phyloP scores from a whole-genome alignment of 1,139 yeast species.

The Blastobotrys malaysiensis region DNA sequence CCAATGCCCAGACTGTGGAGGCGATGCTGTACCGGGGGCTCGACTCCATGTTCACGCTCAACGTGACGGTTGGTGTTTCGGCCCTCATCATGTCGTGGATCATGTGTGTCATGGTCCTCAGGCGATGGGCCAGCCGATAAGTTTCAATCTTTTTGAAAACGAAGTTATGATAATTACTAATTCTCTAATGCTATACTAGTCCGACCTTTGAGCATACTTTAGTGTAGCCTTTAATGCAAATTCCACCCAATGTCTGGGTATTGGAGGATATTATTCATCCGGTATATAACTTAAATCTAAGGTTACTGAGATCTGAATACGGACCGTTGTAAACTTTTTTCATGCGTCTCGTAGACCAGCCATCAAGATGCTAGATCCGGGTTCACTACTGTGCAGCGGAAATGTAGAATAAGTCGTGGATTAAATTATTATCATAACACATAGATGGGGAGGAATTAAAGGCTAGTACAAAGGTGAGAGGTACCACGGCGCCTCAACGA shows the following conservation, averaged over 20 bases:
- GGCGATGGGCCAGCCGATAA: constrained; percentile 18
- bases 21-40: constrained; percentile 82
- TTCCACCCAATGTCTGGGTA: too few species aligned
- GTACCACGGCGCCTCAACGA: not conserved
- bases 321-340: too few species aligned
- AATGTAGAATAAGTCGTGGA: not conserved
- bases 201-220: not conserved
- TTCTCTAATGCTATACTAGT: not conserved
- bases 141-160: not conserved
- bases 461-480: not conserved
- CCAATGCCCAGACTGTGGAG: constrained; percentile 76
- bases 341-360: too few species aligned
- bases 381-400: not conserved
- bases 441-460: not conserved
- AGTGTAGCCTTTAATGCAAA: not conserved
- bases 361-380: too few species aligned
- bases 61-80: constrained; percentile 72
- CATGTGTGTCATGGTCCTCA: constrained; percentile 64
- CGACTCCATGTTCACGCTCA: constrained; percentile 86
- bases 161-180: not conserved
- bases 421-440: not conserved
- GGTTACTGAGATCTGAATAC: too few species aligned
- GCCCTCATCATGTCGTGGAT: constrained; percentile 89
- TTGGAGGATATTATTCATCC: too few species aligned
- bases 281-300: too few species aligned